phyloP scores from a whole-genome alignment of 306 rosid species.

The Abrus pulchellus region DNA sequence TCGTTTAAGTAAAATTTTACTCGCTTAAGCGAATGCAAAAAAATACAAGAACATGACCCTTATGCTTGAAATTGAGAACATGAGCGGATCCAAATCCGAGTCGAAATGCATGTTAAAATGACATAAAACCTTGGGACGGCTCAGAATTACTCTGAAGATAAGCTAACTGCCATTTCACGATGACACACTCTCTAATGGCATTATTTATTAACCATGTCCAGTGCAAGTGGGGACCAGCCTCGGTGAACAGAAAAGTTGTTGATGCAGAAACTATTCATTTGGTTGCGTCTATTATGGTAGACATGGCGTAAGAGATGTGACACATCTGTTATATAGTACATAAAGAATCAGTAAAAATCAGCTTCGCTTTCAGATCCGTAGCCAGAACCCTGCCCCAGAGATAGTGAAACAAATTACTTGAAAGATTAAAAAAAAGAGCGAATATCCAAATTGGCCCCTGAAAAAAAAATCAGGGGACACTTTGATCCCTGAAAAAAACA shows the following conservation, averaged over 20 bases:
- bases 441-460: background rate
- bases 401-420: slow-evolving; percentile 38
- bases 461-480: too few relatives aligned
- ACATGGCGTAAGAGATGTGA: slow-evolving; percentile 26
- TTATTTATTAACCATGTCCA: background rate
- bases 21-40: too few relatives aligned
- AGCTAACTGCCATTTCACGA: background rate
- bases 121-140: slow-evolving; percentile 20
- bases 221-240: slow-evolving; percentile 27
- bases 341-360: slow-evolving; percentile 28
- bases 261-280: slow-evolving; percentile 31
- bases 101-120: slow-evolving; percentile 1
- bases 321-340: slow-evolving; percentile 26
- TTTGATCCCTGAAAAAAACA: too few relatives aligned
- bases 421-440: background rate
- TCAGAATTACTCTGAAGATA: slow-evolving; percentile 13
- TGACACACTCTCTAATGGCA: slow-evolving; percentile 9
- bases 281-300: slow-evolving; percentile 38
- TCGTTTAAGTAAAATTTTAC: too few relatives aligned
- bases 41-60: too few relatives aligned
- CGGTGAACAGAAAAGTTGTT: slow-evolving; percentile 36
- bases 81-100: too few relatives aligned
- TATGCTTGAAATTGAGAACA: too few relatives aligned
- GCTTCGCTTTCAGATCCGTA: slow-evolving; percentile 6
- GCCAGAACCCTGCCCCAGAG: slow-evolving; percentile 37